Evolutionary conservation across 1,284 basidiomycete genomes (phyloP).

Genomic region (Apiotrichum sp.): DNA sequence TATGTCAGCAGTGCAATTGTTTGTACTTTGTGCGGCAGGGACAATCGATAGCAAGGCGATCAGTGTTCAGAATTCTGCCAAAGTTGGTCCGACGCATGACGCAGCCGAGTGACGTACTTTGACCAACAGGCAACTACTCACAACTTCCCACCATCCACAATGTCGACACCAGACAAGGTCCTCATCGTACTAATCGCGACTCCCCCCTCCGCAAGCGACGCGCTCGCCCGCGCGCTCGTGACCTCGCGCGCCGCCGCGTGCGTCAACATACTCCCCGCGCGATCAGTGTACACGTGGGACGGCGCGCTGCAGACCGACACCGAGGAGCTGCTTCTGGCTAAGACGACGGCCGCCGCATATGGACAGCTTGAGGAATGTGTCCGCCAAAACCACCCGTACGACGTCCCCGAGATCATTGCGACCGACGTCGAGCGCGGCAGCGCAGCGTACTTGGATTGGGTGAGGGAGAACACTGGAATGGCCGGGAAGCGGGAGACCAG

Average conservation of each 20-base stretch:
- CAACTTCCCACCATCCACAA: not conserved
- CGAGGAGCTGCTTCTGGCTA: slow-evolving; percentile 1
- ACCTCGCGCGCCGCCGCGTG: not conserved
- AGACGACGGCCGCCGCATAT: not conserved
- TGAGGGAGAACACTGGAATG: not conserved
- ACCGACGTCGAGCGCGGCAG: not conserved
- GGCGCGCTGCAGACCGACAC: not conserved
- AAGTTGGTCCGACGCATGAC: too few species aligned
- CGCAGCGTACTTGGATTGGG: not conserved
- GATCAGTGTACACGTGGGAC: not conserved
- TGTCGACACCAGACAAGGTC: not conserved
- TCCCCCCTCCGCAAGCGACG: not conserved
- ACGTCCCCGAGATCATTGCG: slow-evolving; percentile 2
- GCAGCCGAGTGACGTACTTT: too few species aligned
- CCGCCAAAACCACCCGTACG: not conserved
- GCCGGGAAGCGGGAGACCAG: too few species aligned
- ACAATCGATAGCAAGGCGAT: too few species aligned
- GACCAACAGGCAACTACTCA: too few species aligned
- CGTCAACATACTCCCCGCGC: not conserved
- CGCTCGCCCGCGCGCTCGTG: not conserved
- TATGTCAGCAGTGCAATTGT: too few species aligned
- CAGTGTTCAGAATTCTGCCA: too few species aligned
- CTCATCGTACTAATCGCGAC: slow-evolving; percentile 1
- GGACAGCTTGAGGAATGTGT: not conserved
- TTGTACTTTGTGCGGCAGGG: too few species aligned